These are phyloP conservation scores for Diplogelasinospora grovesii DNA, from an alignment of 495 filamentous ascomycete species.

Conservation along the genomic window DNA sequence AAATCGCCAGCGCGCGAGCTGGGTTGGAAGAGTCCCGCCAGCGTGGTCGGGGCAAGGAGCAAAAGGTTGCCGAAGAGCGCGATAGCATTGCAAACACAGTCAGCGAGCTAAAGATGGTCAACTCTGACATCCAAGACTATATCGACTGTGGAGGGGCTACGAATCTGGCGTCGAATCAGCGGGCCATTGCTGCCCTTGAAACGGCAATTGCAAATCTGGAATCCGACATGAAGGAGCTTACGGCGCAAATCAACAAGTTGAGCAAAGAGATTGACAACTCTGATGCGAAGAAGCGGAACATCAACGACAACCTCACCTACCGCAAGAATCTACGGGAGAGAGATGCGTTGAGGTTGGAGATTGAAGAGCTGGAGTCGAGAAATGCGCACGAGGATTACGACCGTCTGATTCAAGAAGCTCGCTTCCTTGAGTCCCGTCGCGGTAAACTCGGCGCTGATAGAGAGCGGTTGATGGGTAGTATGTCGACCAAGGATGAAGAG, in stretches of 20 bases:
- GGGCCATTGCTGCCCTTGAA: constrained; percentile 61
- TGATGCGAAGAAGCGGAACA: constrained; percentile 70
- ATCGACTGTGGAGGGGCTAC: constrained; percentile 64
- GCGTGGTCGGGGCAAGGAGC: constrained; percentile 65
- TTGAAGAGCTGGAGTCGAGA: constrained; percentile 67
- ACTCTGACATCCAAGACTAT: constrained; percentile 75
- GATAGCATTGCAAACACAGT: constrained; percentile 64
- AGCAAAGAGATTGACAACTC: constrained; percentile 70
- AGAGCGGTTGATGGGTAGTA: constrained; percentile 55
- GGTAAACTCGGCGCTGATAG: constrained; percentile 48
- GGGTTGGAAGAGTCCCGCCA: constrained; percentile 68
- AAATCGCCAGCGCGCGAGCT: constrained; percentile 64
- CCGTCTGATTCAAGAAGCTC: constrained; percentile 62
- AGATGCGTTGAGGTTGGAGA: constrained; percentile 58
- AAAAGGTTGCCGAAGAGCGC: constrained; percentile 63
- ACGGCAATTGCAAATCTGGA: constrained; percentile 59
- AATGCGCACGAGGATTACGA: constrained; percentile 78
- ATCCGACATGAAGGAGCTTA: constrained; percentile 58
- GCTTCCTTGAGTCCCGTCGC: constrained; percentile 51
- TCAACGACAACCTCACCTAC: constrained; percentile 80
- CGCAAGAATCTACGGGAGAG: constrained; percentile 65
- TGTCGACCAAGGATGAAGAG: constrained; percentile 77
- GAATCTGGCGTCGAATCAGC: constrained; percentile 61
- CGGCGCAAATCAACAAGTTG: constrained; percentile 65
- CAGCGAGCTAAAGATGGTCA: constrained; percentile 66